phyloP scores from a whole-genome alignment of 2,329 filamentous ascomycete species.

The Xylaria sp. region DNA sequence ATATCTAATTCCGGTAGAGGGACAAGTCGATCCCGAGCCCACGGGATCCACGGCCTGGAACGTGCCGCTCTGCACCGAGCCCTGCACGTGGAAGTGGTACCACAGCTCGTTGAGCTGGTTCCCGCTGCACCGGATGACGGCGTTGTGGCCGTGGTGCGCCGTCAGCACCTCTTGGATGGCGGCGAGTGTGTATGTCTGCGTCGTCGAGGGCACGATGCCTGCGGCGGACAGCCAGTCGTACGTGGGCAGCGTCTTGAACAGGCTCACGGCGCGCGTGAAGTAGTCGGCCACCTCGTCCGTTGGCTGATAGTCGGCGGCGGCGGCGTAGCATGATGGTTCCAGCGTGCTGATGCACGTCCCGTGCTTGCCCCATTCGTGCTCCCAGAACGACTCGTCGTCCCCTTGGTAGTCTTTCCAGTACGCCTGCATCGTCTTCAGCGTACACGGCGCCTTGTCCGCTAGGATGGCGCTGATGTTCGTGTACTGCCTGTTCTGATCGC shows the following conservation, averaged over 20 bases:
- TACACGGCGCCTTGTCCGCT: constrained; percentile 54
- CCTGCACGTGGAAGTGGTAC: constrained; percentile 71
- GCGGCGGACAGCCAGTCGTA: constrained; percentile 71
- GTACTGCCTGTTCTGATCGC: constrained; percentile 70
- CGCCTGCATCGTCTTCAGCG: constrained; percentile 71
- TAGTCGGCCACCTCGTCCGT: constrained; percentile 75
- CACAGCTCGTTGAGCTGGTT: constrained; percentile 63
- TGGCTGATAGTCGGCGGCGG: constrained; percentile 60
- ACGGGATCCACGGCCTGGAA: constrained; percentile 68
- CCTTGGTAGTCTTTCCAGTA: constrained; percentile 78
- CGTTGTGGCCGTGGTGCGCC: constrained; percentile 61
- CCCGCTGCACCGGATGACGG: constrained; percentile 63
- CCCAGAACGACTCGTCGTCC: constrained; percentile 73
- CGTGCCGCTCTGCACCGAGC: constrained; percentile 67
- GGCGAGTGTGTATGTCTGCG: constrained; percentile 66
- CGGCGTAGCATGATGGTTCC: constrained; percentile 71
- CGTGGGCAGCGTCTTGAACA: constrained; percentile 74
- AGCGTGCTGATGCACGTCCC: constrained; percentile 77
- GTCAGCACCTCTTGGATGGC: constrained; percentile 69
- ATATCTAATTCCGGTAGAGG: constrained; percentile 70
- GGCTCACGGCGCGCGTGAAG: constrained; percentile 70
- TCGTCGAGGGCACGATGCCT: constrained; percentile 66
- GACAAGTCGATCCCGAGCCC: constrained; percentile 66
- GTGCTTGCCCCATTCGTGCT: constrained; percentile 80
- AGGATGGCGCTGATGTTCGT: constrained; percentile 74